Conservation (phyloP, 345 rosid genomes). For the Raphanus sativus region DNA sequence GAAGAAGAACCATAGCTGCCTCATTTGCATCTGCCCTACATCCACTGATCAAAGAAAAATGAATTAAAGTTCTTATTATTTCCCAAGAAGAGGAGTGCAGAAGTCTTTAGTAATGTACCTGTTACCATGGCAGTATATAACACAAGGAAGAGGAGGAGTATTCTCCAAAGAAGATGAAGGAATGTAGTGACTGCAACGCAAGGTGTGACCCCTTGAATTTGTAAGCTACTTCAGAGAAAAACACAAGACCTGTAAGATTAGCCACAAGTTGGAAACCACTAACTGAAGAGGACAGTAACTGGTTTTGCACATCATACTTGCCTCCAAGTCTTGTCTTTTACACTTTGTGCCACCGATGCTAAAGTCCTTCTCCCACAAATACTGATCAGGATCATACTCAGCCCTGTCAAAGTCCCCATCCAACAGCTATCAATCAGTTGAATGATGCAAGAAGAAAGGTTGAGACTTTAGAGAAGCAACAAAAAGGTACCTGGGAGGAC, state of each 20-base stretch:
- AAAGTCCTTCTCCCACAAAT: slow-evolving; percentile 89
- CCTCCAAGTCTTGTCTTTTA: slow-evolving; percentile 94
- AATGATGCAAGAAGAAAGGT: too few species aligned
- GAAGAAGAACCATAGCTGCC: slow-evolving; percentile 88
- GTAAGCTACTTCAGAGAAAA: slow-evolving; percentile 60
- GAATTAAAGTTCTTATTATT: slow-evolving; percentile 27
- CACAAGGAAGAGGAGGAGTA: slow-evolving; percentile 84
- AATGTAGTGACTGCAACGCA: slow-evolving; percentile 87
- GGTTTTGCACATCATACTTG: slow-evolving; percentile 53
- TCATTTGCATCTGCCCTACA: slow-evolving; percentile 99
- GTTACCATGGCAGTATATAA: slow-evolving; percentile 96
- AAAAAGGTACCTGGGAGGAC: slow-evolving; percentile 84
- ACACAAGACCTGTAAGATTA: slow-evolving; percentile 24
- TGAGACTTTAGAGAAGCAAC: slow-evolving; percentile 6
- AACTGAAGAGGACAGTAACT: slow-evolving; percentile 7
- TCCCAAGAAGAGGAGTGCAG: neutral
- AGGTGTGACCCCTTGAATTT: slow-evolving; percentile 70
- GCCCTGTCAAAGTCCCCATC: slow-evolving; percentile 76
- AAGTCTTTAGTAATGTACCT: slow-evolving; percentile 44
- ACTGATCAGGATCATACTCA: slow-evolving; percentile 86
- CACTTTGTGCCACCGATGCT: slow-evolving; percentile 72
- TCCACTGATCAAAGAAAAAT: slow-evolving; percentile 58
- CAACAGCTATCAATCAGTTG: slow-evolving; percentile 20
- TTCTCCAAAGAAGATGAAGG: slow-evolving; percentile 64
- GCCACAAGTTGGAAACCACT: neutral